These are phyloP conservation scores for Yamadazyma phyllophila DNA, from an alignment of 805 yeast genomes.

Conservation along the genomic window DNA sequence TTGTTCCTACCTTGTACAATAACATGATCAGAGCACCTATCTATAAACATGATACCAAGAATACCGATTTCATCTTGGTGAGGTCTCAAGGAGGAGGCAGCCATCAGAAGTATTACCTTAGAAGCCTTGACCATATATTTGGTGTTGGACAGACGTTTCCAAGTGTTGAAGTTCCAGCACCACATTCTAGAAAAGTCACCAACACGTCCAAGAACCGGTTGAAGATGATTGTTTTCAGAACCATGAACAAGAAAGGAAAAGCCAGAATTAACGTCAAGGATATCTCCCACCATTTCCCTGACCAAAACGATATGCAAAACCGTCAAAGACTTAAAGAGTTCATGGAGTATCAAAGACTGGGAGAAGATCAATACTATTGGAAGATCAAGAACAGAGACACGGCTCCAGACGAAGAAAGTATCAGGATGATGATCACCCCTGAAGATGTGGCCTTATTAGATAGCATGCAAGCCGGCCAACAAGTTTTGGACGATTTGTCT, in stretches of 20 bases:
- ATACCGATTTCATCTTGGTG: constrained; percentile 79
- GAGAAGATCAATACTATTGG: constrained; percentile 91
- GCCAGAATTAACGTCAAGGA: constrained; percentile 82
- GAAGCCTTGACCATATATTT: constrained; percentile 69
- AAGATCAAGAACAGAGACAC: constrained; percentile 62
- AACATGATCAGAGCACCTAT: constrained; percentile 91
- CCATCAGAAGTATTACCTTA: constrained; percentile 65
- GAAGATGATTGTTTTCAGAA: constrained; percentile 90
- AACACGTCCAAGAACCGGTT: constrained; percentile 87
- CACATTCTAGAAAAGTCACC: constrained; percentile 94
- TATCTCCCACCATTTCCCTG: constrained; percentile 90
- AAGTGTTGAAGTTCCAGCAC: constrained; percentile 94
- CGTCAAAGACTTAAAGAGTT: constrained; percentile 94
- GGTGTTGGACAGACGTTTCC: constrained; percentile 93
- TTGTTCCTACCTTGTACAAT: constrained; percentile 91
- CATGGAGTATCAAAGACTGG: constrained; percentile 94
- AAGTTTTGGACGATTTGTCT: constrained; percentile 76
- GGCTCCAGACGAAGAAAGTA: constrained; percentile 72
- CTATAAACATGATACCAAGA: constrained; percentile 74
- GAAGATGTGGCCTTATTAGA: constrained; percentile 87
- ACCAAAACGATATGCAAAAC: constrained; percentile 95
- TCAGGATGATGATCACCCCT: constrained; percentile 82
- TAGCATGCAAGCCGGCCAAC: constrained; percentile 93
- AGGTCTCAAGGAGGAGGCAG: constrained; percentile 80
- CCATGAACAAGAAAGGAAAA: constrained; percentile 70